Base-by-base conservation (phyloP, 345 rosid species). In the Noccaea bulbosa region DNA sequence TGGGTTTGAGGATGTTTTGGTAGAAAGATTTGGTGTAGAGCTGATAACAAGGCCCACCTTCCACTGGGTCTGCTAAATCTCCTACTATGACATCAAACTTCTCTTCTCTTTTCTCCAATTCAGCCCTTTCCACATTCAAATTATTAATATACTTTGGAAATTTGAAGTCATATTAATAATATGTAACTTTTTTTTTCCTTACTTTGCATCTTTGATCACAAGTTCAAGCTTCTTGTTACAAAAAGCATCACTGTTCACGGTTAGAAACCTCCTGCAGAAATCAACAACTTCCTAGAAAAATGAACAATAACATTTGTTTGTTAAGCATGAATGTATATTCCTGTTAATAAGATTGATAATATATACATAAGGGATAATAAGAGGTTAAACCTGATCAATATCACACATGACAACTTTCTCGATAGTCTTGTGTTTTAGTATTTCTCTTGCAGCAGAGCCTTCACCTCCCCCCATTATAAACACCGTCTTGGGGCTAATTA, bases 391-490 rank as follows among this genome's bases (percentile, higher is more conserved):
- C 95, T 84, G 78, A 75, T 93, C 98, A 7, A 93, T 93, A 47
- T 91, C 98, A 80, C 98, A 93, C 98, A 93, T 91, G 72, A 93
- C 96, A 20, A 93, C 96, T 78, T 82, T 78, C 48, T 88, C 89
- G 15, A 91, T 79, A 0, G 87, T 70, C 35, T 73, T 71, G 68
- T 93, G 97, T 82, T 85, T 88, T 43, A 93, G 86, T 30, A 83
- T 86, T 78, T 93, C 98, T 69, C 98, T 88, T n/a, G 98, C 97
- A 33, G 98, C 88, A 58, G 98, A 93, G n/a, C 98, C 98, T 79
- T 93, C 98, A 4, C 97, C 98, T 24, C 97, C 97, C 62, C 98
- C 98, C 98, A 93, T 93, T 55, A 93, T 88, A 69, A 90, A 93
- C 68, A 91, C 83, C 0, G 77, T 81, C 65, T 75, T 82, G 0